Evolutionary conservation across 2,329 filamentous ascomycete genomes (phyloP), one percentile per base, ranked within the genome.

Genomic region (Helotiales sp.): DNA sequence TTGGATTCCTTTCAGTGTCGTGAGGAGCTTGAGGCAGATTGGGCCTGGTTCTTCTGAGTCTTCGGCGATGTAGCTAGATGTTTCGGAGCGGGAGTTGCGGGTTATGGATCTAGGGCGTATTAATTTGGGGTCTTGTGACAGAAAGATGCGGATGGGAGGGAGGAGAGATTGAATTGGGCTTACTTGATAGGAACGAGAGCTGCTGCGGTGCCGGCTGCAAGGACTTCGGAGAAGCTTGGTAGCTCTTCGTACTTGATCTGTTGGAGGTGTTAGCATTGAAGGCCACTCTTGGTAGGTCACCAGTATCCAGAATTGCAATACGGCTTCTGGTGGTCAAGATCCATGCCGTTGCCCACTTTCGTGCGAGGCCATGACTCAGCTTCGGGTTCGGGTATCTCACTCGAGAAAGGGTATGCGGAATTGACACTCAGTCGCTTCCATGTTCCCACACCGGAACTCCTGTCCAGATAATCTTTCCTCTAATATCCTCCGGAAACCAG

Each of bases 131-230:
- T 34, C 40, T 40, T 30, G 13, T 26, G n/a, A 6, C 4, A 10
- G 45, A 26, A 49, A 13, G n/a, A 49, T 6, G 45, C 10, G 10
- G 22, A 24, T 8, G 3, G 26, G 47, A 6, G 3, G 26, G 22
- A n/a, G n/a, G n/a, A n/a, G n/a, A n/a, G n/a, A n/a, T n/a, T n/a
- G 11, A 28, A 57, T 10, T 13, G 22, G 11, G 26, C 28, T 37
- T 61, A 61, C 61, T 54, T 54, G 49, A 63, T 63, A 11, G 61
- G 61, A 2, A 98, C 94, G 63, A 99, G 84, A 0, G 93, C 92
- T 0, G 94, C 95, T 0, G 95, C 95, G 0, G 95, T 98, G 1
- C 95, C 95, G 2, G 93, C 94, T 3, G 95, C 96, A 80, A 97
- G 89, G 61, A 99, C 89, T 80, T 98, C 95, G 60, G 75, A 82